phyloP scores from a whole-genome alignment of 164 flowering plant species.

The Sextonia rubra region DNA sequence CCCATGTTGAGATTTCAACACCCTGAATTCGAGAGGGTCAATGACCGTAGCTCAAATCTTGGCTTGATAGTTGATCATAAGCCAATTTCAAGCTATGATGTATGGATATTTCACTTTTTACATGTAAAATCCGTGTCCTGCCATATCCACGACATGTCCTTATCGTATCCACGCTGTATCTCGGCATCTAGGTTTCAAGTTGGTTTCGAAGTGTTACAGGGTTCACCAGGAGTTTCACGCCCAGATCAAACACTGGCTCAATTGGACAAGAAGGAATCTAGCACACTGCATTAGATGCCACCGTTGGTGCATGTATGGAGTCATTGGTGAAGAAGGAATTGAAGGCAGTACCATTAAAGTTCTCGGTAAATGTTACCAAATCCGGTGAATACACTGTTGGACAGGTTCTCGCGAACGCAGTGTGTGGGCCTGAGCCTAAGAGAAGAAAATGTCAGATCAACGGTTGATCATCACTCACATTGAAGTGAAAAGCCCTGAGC shows the following conservation, averaged over 20 bases:
- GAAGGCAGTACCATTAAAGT: slow-evolving; percentile 54
- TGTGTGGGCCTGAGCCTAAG: slow-evolving; percentile 42
- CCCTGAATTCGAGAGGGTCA: slow-evolving; percentile 51
- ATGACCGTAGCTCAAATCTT: slow-evolving; percentile 41
- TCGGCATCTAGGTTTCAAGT: no score
- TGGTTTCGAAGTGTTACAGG: slow-evolving; percentile 59
- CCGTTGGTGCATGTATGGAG: slow-evolving; percentile 89
- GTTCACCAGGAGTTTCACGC: slow-evolving; percentile 50
- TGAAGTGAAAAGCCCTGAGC: slow-evolving; percentile 53
- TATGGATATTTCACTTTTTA: no score
- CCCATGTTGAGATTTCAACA: slow-evolving; percentile 54
- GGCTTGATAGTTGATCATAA: slow-evolving; percentile 19
- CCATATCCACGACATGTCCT: no score
- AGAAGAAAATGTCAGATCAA: slow-evolving; percentile 72
- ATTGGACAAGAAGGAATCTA: slow-evolving; percentile 20
- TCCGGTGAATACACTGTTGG: slow-evolving; percentile 44
- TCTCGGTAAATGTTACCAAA: slow-evolving; percentile 61
- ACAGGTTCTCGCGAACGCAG: slow-evolving; percentile 78
- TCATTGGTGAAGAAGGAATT: slow-evolving; percentile 81
- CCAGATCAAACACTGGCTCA: slow-evolving; percentile 42
- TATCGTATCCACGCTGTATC: no score
- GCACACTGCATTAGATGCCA: no score
- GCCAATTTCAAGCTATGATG: slow-evolving; percentile 27
- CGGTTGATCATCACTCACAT: slow-evolving; percentile 44
- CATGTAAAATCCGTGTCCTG: no score